phyloP scores from a whole-genome alignment of 225 moss, liverwort and hornwort species.

The Bryum argenteum region DNA sequence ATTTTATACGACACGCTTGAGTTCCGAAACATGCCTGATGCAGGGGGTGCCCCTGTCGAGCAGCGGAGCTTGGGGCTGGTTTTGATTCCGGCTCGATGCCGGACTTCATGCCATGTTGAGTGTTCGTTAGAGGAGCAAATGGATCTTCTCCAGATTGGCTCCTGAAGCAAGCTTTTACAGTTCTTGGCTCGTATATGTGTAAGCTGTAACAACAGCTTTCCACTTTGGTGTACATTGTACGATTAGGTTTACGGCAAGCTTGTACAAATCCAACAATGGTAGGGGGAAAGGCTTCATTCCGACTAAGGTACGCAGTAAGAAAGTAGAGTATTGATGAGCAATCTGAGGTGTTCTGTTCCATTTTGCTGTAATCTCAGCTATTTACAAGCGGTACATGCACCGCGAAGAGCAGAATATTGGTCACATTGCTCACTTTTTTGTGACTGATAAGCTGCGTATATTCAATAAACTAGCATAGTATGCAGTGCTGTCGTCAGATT shows the following conservation, averaged over 20 bases:
- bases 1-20: slow-evolving; percentile 75
- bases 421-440: slow-evolving; percentile 11
- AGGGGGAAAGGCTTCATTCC: slow-evolving; percentile 12
- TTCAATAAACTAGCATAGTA: slow-evolving; percentile 13
- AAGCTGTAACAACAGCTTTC: neutral
- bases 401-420: neutral
- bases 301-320: slow-evolving; percentile 19
- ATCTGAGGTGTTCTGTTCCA: slow-evolving; percentile 4
- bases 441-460: neutral
- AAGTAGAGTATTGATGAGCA: slow-evolving; percentile 19
- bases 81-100: slow-evolving; percentile 75
- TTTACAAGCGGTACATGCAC: neutral
- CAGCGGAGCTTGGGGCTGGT: slow-evolving; percentile 82
- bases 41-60: slow-evolving; percentile 41
- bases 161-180: slow-evolving; percentile 6
- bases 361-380: slow-evolving; percentile 16
- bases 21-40: slow-evolving; percentile 44
- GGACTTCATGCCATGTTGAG: slow-evolving; percentile 71
- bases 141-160: slow-evolving; percentile 45
- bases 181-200: neutral
- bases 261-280: slow-evolving; percentile 24
- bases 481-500: slow-evolving; percentile 49
- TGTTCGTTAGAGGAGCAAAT: slow-evolving; percentile 68
- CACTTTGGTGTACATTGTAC: slow-evolving; percentile 4
- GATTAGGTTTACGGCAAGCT: slow-evolving; percentile 17